phyloP scores from a whole-genome alignment of 2,329 filamentous ascomycete species.

The Conoideocrella luteorostrata region DNA sequence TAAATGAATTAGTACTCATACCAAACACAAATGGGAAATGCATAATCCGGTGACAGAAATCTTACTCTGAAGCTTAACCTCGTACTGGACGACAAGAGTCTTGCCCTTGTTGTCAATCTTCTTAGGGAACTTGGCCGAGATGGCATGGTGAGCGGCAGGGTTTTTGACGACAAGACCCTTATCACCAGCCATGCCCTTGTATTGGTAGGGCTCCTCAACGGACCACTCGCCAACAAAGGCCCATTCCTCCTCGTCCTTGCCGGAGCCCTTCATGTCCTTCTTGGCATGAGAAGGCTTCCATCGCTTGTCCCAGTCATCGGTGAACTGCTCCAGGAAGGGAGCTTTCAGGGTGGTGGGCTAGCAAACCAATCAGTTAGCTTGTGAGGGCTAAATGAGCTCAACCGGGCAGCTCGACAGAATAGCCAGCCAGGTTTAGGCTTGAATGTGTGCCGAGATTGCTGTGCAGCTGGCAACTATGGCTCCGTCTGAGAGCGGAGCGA shows the following conservation, averaged over 20 bases:
- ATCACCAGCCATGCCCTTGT: constrained; percentile 90
- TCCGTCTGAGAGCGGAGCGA: no score
- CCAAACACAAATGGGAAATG: constrained; percentile 1
- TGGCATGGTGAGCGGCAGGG: constrained; percentile 94
- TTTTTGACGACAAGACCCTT: constrained; percentile 98
- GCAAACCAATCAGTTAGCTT: constrained; percentile 16
- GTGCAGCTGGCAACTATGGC: no score
- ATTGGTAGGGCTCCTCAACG: constrained; percentile 85
- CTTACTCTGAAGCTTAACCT: constrained; percentile 97
- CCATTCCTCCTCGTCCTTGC: constrained; percentile 47
- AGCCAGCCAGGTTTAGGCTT: no score
- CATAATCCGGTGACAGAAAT: no score
- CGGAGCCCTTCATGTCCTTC: constrained; percentile 73
- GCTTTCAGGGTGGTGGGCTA: constrained; percentile 86
- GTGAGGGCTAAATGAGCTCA: no score
- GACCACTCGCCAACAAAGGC: constrained; percentile 60
- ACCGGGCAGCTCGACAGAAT: no score
- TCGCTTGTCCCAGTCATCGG: constrained; percentile 85
- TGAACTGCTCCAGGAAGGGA: constrained; percentile 97
- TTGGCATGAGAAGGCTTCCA: constrained; percentile 96
- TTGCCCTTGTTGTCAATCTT: constrained; percentile 96
- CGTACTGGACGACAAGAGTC: constrained; percentile 95
- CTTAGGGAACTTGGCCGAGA: constrained; percentile 97
- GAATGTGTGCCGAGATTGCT: no score
- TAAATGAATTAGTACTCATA: background rate